Conservation (phyloP, 768 basidiomycete genomes). For the Pleurotus tuber-regium region DNA sequence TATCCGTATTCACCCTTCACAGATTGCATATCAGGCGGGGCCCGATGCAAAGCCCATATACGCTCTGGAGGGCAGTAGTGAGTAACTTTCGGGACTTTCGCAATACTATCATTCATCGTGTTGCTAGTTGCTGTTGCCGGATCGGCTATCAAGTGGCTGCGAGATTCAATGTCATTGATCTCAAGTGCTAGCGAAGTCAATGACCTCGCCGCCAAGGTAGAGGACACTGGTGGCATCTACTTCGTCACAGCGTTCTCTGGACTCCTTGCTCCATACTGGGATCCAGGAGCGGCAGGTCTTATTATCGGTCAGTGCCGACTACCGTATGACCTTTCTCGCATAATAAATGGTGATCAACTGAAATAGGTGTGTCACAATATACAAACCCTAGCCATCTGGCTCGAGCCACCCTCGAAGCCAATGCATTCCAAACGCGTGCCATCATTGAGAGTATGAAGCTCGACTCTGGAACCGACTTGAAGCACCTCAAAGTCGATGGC, state of each 20-base stretch:
- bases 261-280: constrained; percentile 97
- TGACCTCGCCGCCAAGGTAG: constrained; percentile 70
- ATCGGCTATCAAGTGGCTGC: constrained; percentile 93
- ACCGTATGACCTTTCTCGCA: background rate
- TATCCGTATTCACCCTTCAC: constrained; percentile 1
- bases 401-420: constrained; percentile 93
- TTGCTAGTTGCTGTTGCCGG: constrained; percentile 86
- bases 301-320: constrained; percentile 61
- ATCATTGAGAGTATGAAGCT: constrained; percentile 94
- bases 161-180: constrained; percentile 88
- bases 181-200: constrained; percentile 82
- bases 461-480: constrained; percentile 78
- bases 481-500: constrained; percentile 94
- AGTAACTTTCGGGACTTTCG: constrained; percentile 29
- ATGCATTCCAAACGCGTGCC: constrained; percentile 93
- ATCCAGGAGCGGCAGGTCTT: constrained; percentile 83
- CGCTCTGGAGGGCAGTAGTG: constrained; percentile 92
- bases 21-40: constrained; percentile 92
- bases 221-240: constrained; percentile 85
- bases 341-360: too few relatives aligned
- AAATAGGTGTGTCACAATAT: constrained; percentile 72
- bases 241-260: constrained; percentile 98
- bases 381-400: constrained; percentile 92
- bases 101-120: background rate
- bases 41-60: constrained; percentile 78